Evolutionary conservation across 2,329 filamentous ascomycete genomes (phyloP).

Genomic region (Diatrype stigma): DNA sequence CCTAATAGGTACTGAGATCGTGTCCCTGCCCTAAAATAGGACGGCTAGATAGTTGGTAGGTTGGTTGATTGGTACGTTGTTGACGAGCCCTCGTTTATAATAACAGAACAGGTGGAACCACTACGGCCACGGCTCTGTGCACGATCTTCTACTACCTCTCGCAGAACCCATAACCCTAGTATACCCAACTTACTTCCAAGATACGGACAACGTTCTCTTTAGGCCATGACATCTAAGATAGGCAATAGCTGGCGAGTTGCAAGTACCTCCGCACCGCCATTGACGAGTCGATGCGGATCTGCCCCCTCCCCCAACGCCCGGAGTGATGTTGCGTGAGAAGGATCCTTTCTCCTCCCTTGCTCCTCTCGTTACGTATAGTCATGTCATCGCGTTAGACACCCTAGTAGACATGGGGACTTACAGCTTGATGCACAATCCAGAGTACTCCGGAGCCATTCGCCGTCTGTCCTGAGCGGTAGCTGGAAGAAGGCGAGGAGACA

Average conservation of each 20-base stretch:
- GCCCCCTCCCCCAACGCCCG: constrained; percentile 14
- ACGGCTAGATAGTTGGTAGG: too few species aligned
- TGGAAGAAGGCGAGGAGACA: neutral
- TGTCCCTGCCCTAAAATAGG: too few species aligned
- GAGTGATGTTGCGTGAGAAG: constrained; percentile 11
- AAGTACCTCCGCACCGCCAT: constrained; percentile 14
- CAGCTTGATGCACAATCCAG: constrained; percentile 15
- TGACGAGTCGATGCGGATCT: constrained; percentile 15
- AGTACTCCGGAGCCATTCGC: constrained; percentile 11
- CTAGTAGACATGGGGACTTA: constrained; percentile 15
- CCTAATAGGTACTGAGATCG: too few species aligned
- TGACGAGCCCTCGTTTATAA: neutral
- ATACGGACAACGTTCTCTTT: constrained; percentile 11
- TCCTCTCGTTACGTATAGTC: constrained; percentile 10
- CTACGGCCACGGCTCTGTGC: constrained; percentile 17
- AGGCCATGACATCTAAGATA: constrained; percentile 9
- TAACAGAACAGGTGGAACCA: constrained; percentile 18
- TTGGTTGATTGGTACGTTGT: too few species aligned
- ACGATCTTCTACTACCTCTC: constrained; percentile 21
- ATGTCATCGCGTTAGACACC: constrained; percentile 11
- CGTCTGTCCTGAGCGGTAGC: constrained; percentile 11
- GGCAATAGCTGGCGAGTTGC: constrained; percentile 11
- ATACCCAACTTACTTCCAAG: constrained; percentile 9
- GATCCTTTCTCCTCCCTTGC: constrained; percentile 5
- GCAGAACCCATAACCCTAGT: constrained; percentile 9